These are phyloP conservation scores for Nicotiana otophora DNA, from an alignment of 257 asterid species.

Conservation along the genomic window DNA sequence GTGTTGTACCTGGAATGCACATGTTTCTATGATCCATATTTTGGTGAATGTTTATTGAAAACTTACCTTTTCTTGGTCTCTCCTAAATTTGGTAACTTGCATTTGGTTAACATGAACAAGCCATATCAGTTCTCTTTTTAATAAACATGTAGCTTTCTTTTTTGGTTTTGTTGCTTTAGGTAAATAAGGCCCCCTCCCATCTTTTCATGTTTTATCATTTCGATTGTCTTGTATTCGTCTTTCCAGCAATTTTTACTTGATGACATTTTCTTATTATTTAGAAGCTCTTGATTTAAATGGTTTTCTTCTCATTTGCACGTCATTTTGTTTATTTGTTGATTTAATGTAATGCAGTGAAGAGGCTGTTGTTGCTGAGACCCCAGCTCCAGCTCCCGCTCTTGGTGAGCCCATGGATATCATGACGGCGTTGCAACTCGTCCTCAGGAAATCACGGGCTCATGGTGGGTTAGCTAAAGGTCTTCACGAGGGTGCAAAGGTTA, in stretches of 20 bases:
- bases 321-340: not conserved
- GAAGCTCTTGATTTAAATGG: not conserved
- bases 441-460: constrained; percentile 65
- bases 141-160: not conserved
- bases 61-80: not conserved
- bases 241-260: not conserved
- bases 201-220: not conserved
- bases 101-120: not conserved
- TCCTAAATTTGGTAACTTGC: not conserved
- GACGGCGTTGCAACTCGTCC: constrained; percentile 58
- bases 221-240: not conserved
- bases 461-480: constrained; percentile 62
- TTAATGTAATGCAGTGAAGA: constrained; percentile 30
- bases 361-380: constrained; percentile 30
- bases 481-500: constrained; percentile 59
- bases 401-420: constrained; percentile 64
- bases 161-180: not conserved
- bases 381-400: constrained; percentile 34
- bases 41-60: not conserved
- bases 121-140: not conserved
- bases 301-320: not conserved
- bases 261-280: not conserved
- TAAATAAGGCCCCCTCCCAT: not conserved
- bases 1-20: not conserved
- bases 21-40: not conserved